phyloP scores from a whole-genome alignment of 805 yeast species.

The Pichia deserticola region DNA sequence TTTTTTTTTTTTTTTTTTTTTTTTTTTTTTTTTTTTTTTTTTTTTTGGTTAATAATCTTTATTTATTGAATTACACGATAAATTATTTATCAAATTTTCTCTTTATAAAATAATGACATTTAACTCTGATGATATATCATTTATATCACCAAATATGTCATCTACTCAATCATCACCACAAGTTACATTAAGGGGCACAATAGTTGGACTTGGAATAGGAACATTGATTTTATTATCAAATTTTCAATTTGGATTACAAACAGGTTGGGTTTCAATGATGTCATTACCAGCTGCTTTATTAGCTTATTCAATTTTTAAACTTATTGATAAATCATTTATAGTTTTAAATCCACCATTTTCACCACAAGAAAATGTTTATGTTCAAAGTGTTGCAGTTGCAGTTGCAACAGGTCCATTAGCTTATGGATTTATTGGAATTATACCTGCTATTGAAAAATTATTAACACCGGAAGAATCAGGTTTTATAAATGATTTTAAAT shows the following conservation, averaged over 20 bases:
- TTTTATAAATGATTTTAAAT: slow-evolving; percentile 26
- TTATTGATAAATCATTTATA: slow-evolving; percentile 28
- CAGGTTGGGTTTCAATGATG: slow-evolving; percentile 99
- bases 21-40: too few species aligned
- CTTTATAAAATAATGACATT: too few species aligned
- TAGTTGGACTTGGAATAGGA: slow-evolving; percentile 80
- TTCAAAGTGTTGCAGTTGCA: slow-evolving; percentile 91
- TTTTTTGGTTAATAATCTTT: too few species aligned
- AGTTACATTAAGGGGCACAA: slow-evolving; percentile 63
- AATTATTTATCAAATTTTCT: too few species aligned
- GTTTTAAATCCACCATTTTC: slow-evolving; percentile 43
- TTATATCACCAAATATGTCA: too few species aligned
- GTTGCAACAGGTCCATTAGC: slow-evolving; percentile 97
- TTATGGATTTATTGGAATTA: slow-evolving; percentile 89
- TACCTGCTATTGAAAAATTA: slow-evolving; percentile 92
- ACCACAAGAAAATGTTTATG: slow-evolving; percentile 90
- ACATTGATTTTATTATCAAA: slow-evolving; percentile 80
- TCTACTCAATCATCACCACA: slow-evolving; percentile 35
- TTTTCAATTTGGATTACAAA: slow-evolving; percentile 93
- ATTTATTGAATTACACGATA: too few species aligned
- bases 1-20: too few species aligned
- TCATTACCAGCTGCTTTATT: slow-evolving; percentile 86
- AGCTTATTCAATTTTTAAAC: slow-evolving; percentile 76
- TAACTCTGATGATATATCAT: too few species aligned
- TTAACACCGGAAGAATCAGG: slow-evolving; percentile 76